phyloP scores from a whole-genome alignment of 441 rosid genomes.

The Croton laevigatus region DNA sequence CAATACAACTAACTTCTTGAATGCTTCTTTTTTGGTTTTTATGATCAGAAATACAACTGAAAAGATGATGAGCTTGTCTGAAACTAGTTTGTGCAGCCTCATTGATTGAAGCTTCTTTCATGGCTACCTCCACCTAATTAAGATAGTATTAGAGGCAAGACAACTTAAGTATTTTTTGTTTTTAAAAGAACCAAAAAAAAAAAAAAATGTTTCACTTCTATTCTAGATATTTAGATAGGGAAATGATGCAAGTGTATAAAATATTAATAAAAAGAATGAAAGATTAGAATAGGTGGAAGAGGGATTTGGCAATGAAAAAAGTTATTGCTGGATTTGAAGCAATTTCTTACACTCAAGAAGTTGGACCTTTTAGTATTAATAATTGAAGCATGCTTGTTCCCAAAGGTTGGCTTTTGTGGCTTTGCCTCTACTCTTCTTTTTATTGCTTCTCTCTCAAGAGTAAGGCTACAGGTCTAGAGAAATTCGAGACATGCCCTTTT shows the following conservation, averaged over 20 bases:
- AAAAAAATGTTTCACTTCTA: not conserved
- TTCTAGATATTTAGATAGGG: slow-evolving; percentile 6
- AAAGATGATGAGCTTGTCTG: slow-evolving; percentile 23
- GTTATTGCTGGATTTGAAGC: slow-evolving; percentile 8
- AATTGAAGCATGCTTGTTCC: slow-evolving; percentile 31
- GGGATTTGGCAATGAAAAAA: slow-evolving; percentile 21
- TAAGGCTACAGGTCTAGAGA: no score
- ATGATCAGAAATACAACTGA: slow-evolving; percentile 28
- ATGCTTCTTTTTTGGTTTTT: slow-evolving; percentile 26
- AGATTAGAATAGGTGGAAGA: slow-evolving; percentile 21
- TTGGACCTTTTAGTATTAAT: slow-evolving; percentile 21
- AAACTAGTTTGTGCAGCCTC: slow-evolving; percentile 34
- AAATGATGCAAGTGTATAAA: not conserved
- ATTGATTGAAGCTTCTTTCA: slow-evolving; percentile 26
- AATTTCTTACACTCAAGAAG: slow-evolving; percentile 22
- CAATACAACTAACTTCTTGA: slow-evolving; percentile 28
- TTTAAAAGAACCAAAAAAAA: no score
- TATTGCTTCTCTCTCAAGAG: slow-evolving; percentile 9
- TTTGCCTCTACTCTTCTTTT: slow-evolving; percentile 30
- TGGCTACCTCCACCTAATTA: not conserved
- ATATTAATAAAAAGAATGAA: slow-evolving; percentile 21
- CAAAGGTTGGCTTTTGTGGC: slow-evolving; percentile 28
- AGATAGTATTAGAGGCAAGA: not conserved
- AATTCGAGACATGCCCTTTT: no score
- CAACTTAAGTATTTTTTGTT: not conserved